Evolutionary conservation across 176 grass and related monocot species (phyloP).

Genomic region (Leersia perrieri): DNA sequence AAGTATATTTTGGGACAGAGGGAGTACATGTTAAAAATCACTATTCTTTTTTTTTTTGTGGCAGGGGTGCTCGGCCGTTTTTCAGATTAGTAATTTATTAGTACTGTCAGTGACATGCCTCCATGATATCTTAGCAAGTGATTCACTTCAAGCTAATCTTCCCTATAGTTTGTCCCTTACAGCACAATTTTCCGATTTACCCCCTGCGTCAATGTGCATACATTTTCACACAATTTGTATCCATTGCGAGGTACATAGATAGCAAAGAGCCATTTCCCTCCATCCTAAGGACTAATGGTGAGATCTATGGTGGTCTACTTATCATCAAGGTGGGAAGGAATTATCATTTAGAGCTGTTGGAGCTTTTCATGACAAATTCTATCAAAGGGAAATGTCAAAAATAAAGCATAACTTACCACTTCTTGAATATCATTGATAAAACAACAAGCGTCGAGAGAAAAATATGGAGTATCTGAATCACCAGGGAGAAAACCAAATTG

Average conservation of each 20-base stretch:
- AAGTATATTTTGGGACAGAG: too few relatives aligned
- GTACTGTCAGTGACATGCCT: background rate
- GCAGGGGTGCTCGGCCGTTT: background rate
- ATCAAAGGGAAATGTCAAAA: conserved; percentile 34
- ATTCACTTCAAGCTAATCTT: background rate
- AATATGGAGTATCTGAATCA: conserved; percentile 64
- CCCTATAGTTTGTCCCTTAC: background rate
- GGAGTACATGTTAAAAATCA: background rate
- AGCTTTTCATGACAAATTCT: background rate
- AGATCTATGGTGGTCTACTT: background rate
- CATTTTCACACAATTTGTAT: background rate
- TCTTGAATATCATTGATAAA: conserved; percentile 67
- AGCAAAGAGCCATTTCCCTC: too few relatives aligned
- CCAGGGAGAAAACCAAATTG: conserved; percentile 58
- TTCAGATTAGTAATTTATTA: background rate
- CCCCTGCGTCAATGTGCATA: background rate
- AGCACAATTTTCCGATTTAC: background rate
- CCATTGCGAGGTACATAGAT: background rate
- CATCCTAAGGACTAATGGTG: background rate
- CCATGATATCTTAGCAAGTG: background rate
- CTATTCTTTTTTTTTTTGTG: background rate
- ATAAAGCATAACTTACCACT: conserved; percentile 60
- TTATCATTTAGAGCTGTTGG: background rate
- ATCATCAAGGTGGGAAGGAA: background rate
- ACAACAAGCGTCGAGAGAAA: conserved; percentile 62